These are phyloP conservation scores for Talaromyces piceae DNA, from an alignment of 2,329 filamentous ascomycete genomes.

Conservation along the genomic window DNA sequence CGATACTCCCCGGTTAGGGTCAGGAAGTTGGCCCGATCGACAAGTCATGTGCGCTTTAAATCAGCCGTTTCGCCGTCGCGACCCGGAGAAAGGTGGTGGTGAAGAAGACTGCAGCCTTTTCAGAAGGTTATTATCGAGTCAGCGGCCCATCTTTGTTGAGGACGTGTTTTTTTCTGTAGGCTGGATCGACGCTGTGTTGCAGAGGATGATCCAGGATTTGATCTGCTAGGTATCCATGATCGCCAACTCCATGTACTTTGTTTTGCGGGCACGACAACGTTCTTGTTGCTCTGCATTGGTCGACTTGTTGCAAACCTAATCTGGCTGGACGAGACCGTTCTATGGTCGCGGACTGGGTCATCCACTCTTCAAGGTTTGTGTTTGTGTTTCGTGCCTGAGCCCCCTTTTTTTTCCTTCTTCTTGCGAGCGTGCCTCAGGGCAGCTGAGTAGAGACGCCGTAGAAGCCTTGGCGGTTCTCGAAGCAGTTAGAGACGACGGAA, in stretches of 20 bases:
- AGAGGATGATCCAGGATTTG: background rate
- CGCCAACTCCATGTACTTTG: background rate
- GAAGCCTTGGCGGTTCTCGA: slow-evolving; percentile 1
- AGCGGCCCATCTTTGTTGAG: background rate
- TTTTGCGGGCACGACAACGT: background rate
- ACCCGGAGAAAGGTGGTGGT: background rate
- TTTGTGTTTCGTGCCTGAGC: no score
- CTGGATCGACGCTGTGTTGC: background rate
- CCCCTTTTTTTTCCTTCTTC: background rate
- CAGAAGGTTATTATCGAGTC: background rate
- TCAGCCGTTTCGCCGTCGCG: background rate
- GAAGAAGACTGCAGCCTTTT: background rate
- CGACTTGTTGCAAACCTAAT: background rate
- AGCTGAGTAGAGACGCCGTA: background rate
- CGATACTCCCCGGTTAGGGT: background rate
- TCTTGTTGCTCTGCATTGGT: background rate
- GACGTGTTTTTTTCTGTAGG: no score
- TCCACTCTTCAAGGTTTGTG: no score
- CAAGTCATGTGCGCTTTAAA: background rate
- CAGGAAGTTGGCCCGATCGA: background rate
- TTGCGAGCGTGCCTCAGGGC: no score
- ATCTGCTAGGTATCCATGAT: background rate
- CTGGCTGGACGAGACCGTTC: background rate
- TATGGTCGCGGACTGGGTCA: background rate
- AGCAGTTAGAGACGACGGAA: background rate